These are phyloP conservation scores for Gastrolobium villosum DNA, from an alignment of 306 rosid genomes.

Conservation along the genomic window DNA sequence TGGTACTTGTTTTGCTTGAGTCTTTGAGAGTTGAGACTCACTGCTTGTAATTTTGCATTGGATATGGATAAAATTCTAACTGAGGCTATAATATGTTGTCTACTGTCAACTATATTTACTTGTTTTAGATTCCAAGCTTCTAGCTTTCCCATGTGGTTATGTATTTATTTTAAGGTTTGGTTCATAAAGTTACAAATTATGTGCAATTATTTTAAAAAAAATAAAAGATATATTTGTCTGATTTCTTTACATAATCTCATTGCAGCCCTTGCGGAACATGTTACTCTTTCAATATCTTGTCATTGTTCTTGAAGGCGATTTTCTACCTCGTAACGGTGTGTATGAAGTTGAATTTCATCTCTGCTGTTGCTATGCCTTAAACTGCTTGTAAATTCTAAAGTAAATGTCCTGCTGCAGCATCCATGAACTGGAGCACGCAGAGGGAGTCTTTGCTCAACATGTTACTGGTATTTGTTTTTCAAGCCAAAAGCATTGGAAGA, in stretches of 20 bases:
- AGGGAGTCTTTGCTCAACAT: slow-evolving; percentile 84
- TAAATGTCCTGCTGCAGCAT: slow-evolving; percentile 66
- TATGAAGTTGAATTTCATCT: slow-evolving; percentile 57
- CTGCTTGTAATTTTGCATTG: slow-evolving; percentile 7
- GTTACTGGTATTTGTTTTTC: slow-evolving; percentile 70
- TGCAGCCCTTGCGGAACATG: slow-evolving; percentile 74
- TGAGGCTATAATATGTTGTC: slow-evolving; percentile 9
- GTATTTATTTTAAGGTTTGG: slow-evolving; percentile 4
- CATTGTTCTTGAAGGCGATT: slow-evolving; percentile 76
- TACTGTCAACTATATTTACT: slow-evolving; percentile 21
- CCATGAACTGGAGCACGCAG: slow-evolving; percentile 70
- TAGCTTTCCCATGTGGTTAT: slow-evolving; percentile 25
- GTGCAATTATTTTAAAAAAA: background rate
- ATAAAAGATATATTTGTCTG: background rate
- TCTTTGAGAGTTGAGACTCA: background rate
- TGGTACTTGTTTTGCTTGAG: background rate
- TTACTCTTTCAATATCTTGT: slow-evolving; percentile 83
- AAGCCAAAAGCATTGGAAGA: slow-evolving; percentile 39
- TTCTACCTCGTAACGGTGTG: slow-evolving; percentile 69
- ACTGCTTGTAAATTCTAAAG: slow-evolving; percentile 46
- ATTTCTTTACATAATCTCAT: slow-evolving; percentile 44
- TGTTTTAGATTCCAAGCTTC: slow-evolving; percentile 12
- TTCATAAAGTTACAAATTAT: slow-evolving; percentile 19
- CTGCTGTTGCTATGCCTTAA: slow-evolving; percentile 27
- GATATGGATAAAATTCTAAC: background rate